phyloP scores from a whole-genome alignment of 1,284 basidiomycete species.

The Trichosporon asahii region DNA sequence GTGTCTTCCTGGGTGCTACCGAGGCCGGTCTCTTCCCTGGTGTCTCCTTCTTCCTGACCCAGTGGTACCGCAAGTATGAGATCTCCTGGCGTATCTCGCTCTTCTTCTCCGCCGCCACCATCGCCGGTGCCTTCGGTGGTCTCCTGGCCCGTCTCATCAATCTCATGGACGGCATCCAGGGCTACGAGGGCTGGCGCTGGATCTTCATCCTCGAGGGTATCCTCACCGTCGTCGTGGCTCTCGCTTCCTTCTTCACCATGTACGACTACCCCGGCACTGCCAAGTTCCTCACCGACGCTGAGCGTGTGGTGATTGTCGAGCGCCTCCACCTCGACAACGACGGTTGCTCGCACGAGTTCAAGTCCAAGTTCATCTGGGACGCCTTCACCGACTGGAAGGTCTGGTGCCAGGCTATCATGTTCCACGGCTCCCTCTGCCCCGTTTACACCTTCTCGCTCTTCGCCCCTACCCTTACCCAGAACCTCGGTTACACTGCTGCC shows the following conservation, averaged over 20 bases:
- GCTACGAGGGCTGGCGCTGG: constrained; percentile 55
- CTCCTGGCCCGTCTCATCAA: constrained; percentile 46
- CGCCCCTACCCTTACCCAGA: constrained; percentile 39
- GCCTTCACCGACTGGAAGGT: constrained; percentile 42
- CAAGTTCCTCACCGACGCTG: constrained; percentile 66
- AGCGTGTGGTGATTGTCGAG: constrained; percentile 52
- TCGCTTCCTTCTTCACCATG: constrained; percentile 67
- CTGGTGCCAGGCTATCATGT: constrained; percentile 35
- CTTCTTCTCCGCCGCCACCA: constrained; percentile 48
- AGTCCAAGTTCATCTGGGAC: constrained; percentile 30
- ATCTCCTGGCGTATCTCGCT: constrained; percentile 40
- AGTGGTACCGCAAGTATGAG: constrained; percentile 41
- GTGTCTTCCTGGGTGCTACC: constrained; percentile 40
- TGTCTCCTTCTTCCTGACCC: constrained; percentile 39
- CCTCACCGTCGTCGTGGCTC: constrained; percentile 63
- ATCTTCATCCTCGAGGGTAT: constrained; percentile 76
- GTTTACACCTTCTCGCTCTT: constrained; percentile 62
- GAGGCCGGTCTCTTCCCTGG: constrained; percentile 45
- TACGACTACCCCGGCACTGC: constrained; percentile 77
- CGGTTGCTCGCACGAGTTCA: constrained; percentile 34
- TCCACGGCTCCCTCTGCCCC: constrained; percentile 54
- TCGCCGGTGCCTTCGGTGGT: constrained; percentile 50
- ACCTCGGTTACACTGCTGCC: constrained; percentile 62
- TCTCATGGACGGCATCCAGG: constrained; percentile 47
- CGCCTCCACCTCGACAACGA: constrained; percentile 36